Evolutionary conservation across 768 basidiomycete species (phyloP).

Genomic region (Zangia roseola): DNA sequence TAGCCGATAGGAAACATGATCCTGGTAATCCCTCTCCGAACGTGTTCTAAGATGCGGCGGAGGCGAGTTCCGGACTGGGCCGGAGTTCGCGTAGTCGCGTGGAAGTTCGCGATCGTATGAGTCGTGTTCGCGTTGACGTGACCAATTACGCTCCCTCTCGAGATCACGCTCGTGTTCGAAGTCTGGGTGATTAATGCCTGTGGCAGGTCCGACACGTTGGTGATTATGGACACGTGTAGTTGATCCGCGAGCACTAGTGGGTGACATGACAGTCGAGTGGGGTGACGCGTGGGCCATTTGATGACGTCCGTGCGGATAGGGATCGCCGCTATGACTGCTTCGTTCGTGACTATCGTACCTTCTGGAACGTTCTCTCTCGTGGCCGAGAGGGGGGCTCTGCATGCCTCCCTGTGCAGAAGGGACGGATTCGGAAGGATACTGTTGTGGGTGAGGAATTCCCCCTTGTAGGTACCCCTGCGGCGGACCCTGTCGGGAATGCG

Average conservation of each 20-base stretch:
- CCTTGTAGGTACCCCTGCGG: constrained; percentile 35
- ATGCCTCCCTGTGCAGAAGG: constrained; percentile 42
- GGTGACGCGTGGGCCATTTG: constrained; percentile 33
- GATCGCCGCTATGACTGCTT: constrained; percentile 33
- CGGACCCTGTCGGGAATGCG: constrained; percentile 46
- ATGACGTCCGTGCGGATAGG: constrained; percentile 32
- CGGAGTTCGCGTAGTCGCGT: constrained; percentile 31
- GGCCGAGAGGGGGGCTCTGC: constrained; percentile 48
- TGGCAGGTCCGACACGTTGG: constrained; percentile 64
- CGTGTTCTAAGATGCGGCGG: constrained; percentile 39
- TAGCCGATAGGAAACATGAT: constrained; percentile 30
- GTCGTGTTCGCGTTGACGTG: constrained; percentile 43
- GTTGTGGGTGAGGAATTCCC: constrained; percentile 42
- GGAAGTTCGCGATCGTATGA: constrained; percentile 35
- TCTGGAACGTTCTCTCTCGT: constrained; percentile 44
- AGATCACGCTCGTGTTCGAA: constrained; percentile 42
- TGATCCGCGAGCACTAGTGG: constrained; percentile 35
- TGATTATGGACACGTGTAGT: constrained; percentile 55
- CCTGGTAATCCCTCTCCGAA: constrained; percentile 32
- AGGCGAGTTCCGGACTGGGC: constrained; percentile 41
- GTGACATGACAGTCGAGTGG: constrained; percentile 34
- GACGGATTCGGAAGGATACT: constrained; percentile 45
- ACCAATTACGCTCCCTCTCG: constrained; percentile 43
- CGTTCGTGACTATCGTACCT: constrained; percentile 49
- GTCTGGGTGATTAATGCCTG: constrained; percentile 47